Evolutionary conservation across 371 early-diverging fungal genomes (phyloP), one percentile per base, ranked within the genome.

Genomic region (Lichtheimia hyalospora): DNA sequence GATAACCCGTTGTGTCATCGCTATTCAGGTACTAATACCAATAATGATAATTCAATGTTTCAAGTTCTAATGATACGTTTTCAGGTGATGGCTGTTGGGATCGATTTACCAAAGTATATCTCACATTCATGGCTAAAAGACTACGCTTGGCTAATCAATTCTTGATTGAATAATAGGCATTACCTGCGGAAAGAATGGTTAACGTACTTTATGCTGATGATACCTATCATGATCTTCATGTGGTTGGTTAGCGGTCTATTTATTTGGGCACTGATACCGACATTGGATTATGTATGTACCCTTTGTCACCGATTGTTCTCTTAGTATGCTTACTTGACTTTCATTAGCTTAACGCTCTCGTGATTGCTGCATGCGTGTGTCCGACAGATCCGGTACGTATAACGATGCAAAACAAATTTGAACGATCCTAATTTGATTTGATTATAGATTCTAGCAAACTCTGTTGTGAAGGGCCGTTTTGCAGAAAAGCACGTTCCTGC

Each of bases 381-480:
- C 97, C 98, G 1, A 99, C 98, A 0, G 98, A 99, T 81, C 98
- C 98, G 2, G 96, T 84, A 77, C 67, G 72, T 53, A 48, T 27
- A 39, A 5, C 7, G 24, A 18, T 34, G 10, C 34, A 34, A 4
- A 28, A 25, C 6, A 34, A 10, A 34, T 34, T 34, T 34, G 34
- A 2, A n/a, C n/a, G n/a, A n/a, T n/a, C n/a, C n/a, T n/a, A n/a
- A n/a, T n/a, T n/a, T n/a, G n/a, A n/a, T 34, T 34, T 34, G 34
- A 2, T 8, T 55, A 16, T 58, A 84, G 84, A 80, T 99, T 23
- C 73, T 99, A 50, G 94, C 98, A 50, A 95, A 95, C 79, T 90
- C 94, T 13, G 92, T 98, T 2, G 90, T 98, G 18, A 94, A 95
- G 69, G 98, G 99, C n/a, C 83, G 89, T 57, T 98, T 97, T 82